phyloP scores from a whole-genome alignment of 73 alveolate genomes.

The Durusdinium trenchii region DNA sequence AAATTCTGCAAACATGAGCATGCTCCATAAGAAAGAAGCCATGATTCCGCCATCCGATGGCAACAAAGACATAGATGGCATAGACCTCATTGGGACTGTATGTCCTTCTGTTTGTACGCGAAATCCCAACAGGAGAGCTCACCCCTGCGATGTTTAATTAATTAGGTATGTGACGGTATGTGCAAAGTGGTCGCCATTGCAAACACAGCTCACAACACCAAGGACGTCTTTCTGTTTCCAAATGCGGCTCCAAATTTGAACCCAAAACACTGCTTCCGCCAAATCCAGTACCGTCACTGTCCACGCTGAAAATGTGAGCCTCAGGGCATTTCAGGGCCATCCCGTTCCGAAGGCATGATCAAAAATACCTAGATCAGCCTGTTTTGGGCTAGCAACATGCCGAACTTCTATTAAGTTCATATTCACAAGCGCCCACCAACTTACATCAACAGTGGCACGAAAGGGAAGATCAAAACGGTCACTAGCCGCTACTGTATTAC shows the following conservation, averaged over 20 bases:
- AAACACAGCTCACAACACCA: background rate
- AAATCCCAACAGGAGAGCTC: too few species aligned
- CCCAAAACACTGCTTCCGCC: conserved; percentile 64
- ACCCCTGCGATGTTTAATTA: too few species aligned
- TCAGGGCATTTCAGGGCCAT: background rate
- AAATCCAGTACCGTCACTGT: conserved; percentile 68
- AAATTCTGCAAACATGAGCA: too few species aligned
- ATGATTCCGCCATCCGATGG: conserved; percentile 64
- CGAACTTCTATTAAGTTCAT: background rate
- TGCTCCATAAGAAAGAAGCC: too few species aligned
- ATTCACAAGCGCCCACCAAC: background rate
- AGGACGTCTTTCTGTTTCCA: background rate
- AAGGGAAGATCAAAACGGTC: background rate
- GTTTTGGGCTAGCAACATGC: too few species aligned
- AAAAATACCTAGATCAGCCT: background rate
- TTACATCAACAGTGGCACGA: background rate
- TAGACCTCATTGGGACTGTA: conserved; percentile 59
- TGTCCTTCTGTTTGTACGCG: too few species aligned
- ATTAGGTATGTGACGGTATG: too few species aligned
- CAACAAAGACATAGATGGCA: conserved; percentile 81
- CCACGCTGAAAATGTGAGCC: conserved; percentile 91
- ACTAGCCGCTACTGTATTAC: background rate
- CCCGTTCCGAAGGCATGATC: background rate
- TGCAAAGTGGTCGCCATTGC: too few species aligned
- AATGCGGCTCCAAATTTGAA: background rate